Evolutionary conservation across 306 rosid species (phyloP).

Genomic region (Macrotyloma uniflorum): DNA sequence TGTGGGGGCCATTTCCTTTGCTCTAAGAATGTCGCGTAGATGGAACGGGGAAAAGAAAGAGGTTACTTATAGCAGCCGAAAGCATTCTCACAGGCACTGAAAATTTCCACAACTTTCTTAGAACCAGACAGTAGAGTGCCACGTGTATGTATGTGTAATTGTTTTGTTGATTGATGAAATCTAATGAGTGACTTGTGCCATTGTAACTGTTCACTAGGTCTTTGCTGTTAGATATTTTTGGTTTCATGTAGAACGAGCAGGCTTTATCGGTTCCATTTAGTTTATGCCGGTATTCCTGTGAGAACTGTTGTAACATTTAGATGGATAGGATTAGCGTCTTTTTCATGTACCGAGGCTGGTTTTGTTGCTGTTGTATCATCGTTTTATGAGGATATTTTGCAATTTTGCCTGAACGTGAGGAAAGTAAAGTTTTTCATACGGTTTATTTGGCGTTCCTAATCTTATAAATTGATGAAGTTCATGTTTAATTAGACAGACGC

Average conservation of each 20-base stretch:
- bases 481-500: too few species aligned
- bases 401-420: slow-evolving; percentile 25
- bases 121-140: slow-evolving; percentile 18
- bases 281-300: slow-evolving; percentile 9
- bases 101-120: slow-evolving; percentile 13
- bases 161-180: slow-evolving; percentile 5
- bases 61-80: slow-evolving; percentile 57
- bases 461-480: too few species aligned
- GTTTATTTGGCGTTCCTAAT: too few species aligned
- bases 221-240: slow-evolving; percentile 33
- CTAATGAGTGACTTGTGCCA: slow-evolving; percentile 24
- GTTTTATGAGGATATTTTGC: slow-evolving; percentile 15
- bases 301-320: slow-evolving; percentile 39
- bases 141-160: slow-evolving; percentile 15
- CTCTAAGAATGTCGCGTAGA: slow-evolving; percentile 57
- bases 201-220: slow-evolving; percentile 30
- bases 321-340: slow-evolving; percentile 22
- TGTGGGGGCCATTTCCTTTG: slow-evolving; percentile 66
- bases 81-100: slow-evolving; percentile 82
- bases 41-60: slow-evolving; percentile 59
- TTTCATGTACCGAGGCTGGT: slow-evolving; percentile 33
- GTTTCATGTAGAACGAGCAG: slow-evolving; percentile 24
- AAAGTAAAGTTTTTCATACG: neutral
- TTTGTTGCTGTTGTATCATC: slow-evolving; percentile 13
- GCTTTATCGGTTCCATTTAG: slow-evolving; percentile 21